Percentiles rank a stretch among this genome's conserved stretches.
phyloP scores from a whole-genome alignment of 768 basidiomycete species.

The Mycena polygramma region DNA sequence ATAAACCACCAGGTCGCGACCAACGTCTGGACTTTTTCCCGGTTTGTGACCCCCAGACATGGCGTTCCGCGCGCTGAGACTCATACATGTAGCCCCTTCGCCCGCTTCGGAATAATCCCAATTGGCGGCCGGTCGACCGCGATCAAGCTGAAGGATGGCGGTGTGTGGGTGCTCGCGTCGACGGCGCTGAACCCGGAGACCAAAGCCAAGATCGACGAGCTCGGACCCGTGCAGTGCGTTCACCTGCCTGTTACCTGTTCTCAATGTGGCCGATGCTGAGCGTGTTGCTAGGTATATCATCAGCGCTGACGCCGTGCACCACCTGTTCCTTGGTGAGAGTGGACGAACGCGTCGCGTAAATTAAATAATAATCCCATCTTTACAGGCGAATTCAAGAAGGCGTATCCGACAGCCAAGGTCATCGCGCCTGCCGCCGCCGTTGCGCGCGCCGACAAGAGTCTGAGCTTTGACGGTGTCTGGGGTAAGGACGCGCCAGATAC shows the following conservation, averaged over 20 bases:
- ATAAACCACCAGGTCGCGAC: conserved; percentile 21
- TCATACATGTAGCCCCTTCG: conserved; percentile 65
- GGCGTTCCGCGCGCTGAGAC: not conserved
- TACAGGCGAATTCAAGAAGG: conserved; percentile 61
- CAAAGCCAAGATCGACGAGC: conserved; percentile 67
- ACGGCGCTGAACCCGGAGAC: conserved; percentile 78
- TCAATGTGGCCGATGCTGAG: not conserved
- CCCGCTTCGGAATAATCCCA: conserved; percentile 75
- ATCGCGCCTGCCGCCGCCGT: conserved; percentile 75
- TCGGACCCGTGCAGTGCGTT: conserved; percentile 79
- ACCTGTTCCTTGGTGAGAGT: conserved; percentile 68
- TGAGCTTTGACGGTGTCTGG: conserved; percentile 78
- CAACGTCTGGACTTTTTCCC: conserved; percentile 35
- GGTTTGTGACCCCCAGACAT: not conserved
- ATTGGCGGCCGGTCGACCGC: conserved; percentile 90
- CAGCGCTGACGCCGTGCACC: conserved; percentile 69
- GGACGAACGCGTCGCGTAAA: conserved; percentile 23
- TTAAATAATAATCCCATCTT: conserved; percentile 8
- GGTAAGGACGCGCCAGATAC: conserved; percentile 74
- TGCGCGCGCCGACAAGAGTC: conserved; percentile 61
- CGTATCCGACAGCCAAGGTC: conserved; percentile 78
- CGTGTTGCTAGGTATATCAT: conserved; percentile 64
- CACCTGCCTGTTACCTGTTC: not conserved
- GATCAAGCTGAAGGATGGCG: conserved; percentile 73
- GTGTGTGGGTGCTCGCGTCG: conserved; percentile 86